Base-by-base conservation (phyloP, 352 stramenopile genomes). In the Blastocystis hominis region DNA sequence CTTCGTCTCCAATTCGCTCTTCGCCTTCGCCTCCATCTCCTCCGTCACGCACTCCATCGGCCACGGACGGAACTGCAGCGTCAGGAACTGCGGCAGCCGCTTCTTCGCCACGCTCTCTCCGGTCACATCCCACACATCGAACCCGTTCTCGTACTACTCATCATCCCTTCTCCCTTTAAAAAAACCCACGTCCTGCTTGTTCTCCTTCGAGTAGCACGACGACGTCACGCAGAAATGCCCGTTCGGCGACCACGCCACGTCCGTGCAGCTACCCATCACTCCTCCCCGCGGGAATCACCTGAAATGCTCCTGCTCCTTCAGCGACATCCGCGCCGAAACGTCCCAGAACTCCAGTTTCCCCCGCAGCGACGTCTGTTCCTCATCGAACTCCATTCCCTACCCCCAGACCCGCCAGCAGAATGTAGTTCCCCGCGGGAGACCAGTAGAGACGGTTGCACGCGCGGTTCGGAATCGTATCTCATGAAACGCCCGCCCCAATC, bases 121-220 rank as follows among this genome's bases (percentile, higher is more conserved):
- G 24, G n/a, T 20, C 36, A 46, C 72, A n/a, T 80, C 70, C 70
- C 70, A 80, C 7, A 80, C 36, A n/a, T 76, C 24, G 55, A 72
- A 80, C 13, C 70, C 70, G 40, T 80, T 80, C 70, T 80, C 70
- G 36, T 68, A 80, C 42, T 77, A 77, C 20, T 9, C 13, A 66
- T 66, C 17, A 72, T 13, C 53, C 50, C 20, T 20, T 7, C 42
- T 77, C 40, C 5, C 56, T 38, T n/a, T n/a, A n/a, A n/a, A n/a
- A n/a, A 66, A 7, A 38, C 24, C 30, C 42, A 77, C 66, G 47
- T 75, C 63, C 63, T 75, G 63, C 63, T 75, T 75, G 42, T 17
- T 42, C 13, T 4, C 47, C 24, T 40, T 36, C 13, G 6, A 50
- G 63, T 75, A 75, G n/a, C 63, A 75, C 7, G 24, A 50, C 9